These are phyloP conservation scores for Themeda triandra DNA, from an alignment of 176 grass and related monocot genomes.

Conservation along the genomic window DNA sequence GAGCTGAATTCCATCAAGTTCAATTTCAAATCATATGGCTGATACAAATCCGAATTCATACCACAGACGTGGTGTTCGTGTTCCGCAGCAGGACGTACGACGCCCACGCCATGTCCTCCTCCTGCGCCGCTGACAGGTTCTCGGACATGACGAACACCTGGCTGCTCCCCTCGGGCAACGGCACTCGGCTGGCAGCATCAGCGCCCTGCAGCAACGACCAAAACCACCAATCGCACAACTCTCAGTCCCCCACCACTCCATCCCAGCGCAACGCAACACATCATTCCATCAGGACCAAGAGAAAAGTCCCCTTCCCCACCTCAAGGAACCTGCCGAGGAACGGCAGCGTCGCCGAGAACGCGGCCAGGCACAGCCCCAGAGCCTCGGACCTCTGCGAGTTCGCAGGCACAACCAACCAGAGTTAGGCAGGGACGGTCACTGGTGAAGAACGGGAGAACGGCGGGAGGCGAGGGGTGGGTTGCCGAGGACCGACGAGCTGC, in stretches of 20 bases:
- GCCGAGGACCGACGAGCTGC: conserved; percentile 58
- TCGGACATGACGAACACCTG: conserved; percentile 78
- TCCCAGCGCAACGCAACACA: background rate
- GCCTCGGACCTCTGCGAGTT: conserved; percentile 71
- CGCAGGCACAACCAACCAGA: background rate
- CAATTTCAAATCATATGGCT: background rate
- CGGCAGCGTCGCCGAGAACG: conserved; percentile 75
- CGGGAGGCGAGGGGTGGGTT: background rate
- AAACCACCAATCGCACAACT: background rate
- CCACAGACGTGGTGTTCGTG: conserved; percentile 87
- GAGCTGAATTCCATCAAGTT: background rate
- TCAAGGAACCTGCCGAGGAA: conserved; percentile 86
- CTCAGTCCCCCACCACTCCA: background rate
- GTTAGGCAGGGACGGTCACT: background rate
- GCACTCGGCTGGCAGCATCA: conserved; percentile 51
- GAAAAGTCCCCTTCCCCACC: conserved; percentile 31
- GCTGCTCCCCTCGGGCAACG: conserved; percentile 62
- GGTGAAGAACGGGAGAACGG: background rate
- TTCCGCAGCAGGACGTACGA: conserved; percentile 75
- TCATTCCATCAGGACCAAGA: background rate
- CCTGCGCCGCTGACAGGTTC: conserved; percentile 40
- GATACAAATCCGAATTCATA: conserved; percentile 29
- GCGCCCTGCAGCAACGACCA: conserved; percentile 55
- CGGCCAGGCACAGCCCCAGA: conserved; percentile 67
- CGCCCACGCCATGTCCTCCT: conserved; percentile 85